These are phyloP conservation scores for Schizopora paradoxa DNA, from an alignment of 1,284 basidiomycete species.

Conservation along the genomic window DNA sequence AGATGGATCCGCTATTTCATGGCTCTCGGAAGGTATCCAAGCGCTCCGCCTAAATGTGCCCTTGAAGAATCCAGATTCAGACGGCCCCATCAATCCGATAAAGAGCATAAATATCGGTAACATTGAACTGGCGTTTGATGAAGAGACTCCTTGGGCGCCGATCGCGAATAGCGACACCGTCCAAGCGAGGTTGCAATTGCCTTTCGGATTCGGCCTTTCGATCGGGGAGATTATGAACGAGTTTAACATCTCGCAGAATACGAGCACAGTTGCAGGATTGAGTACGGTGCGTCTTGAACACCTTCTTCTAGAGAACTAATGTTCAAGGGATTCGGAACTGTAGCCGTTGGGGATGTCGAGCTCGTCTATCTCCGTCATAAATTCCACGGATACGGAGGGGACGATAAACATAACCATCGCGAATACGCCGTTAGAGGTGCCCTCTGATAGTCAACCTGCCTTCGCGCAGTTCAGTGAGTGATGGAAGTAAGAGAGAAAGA, in stretches of 20 bases:
- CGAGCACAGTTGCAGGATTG: constrained; percentile 45
- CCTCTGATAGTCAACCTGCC: constrained; percentile 42
- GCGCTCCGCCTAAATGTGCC: constrained; percentile 55
- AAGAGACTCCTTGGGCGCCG: constrained; percentile 56
- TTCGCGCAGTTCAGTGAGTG: constrained; percentile 57
- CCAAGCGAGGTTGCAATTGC: constrained; percentile 55
- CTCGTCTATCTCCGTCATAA: constrained; percentile 47
- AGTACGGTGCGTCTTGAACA: constrained; percentile 42
- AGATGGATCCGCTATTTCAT: constrained; percentile 54
- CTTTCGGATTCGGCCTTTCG: constrained; percentile 71
- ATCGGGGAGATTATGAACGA: constrained; percentile 64
- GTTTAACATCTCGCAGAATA: constrained; percentile 56
- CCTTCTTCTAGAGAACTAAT: too few species aligned
- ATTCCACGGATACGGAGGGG: constrained; percentile 56
- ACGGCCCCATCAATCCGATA: constrained; percentile 58
- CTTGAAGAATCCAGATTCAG: constrained; percentile 43
- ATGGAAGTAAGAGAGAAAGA: constrained; percentile 1
- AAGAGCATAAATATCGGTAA: constrained; percentile 60
- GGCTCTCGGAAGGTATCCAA: constrained; percentile 62
- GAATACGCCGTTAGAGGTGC: constrained; percentile 48
- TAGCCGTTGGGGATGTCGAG: constrained; percentile 57
- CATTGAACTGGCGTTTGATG: constrained; percentile 54
- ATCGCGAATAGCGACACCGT: constrained; percentile 53
- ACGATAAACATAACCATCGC: constrained; percentile 62
- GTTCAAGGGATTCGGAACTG: constrained; percentile 8